Evolutionary conservation across 352 stramenopile species (phyloP), one percentile per base, ranked within the genome.

Genomic region (Phytophthora pluvialis): DNA sequence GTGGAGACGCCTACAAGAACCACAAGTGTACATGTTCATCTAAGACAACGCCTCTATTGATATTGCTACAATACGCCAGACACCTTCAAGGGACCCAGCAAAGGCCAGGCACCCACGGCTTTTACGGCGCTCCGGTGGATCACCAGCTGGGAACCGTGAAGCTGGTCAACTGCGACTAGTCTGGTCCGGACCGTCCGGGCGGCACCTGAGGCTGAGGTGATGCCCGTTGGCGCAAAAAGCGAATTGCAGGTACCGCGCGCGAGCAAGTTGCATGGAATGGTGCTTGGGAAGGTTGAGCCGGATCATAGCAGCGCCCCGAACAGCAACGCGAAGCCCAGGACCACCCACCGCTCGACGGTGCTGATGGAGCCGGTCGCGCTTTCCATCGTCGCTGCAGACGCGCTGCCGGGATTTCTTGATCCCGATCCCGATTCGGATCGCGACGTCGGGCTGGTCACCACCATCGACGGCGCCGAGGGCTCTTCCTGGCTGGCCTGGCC

Each of bases 241-340:
- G 21, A 21, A 2, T 2, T 58, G 29, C 43, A 42, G 16, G 32
- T 4, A 38, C 11, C 10, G 13, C 38, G 33, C 2, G 5, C 38
- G n/a, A 31, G 16, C 18, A 53, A 21, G 10, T 15, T 46, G 45
- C 56, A 51, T 45, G 36, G 46, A 51, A 58, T 50, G 39, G 36
- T 60, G 46, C 35, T 59, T 35, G 39, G 45, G 33, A 48, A 65
- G 18, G 5, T 13, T 21, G 31, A 36, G 31, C 16, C 26, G 16
- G 25, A 54, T 67, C 25, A 71, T 48, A 71, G 28, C 47, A 71
- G 7, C 21, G 53, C 45, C 26, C 60, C 67, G 16, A 60, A 32
- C 32, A 75, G 55, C 48, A 75, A 54, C 21, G 55, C 60, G 26
- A 64, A 28, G 15, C 49, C 32, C 31, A 70, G n/a, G 28, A 59